These are phyloP conservation scores for Apiospora malaysiana DNA, from an alignment of 2,329 filamentous ascomycete species.

Conservation along the genomic window DNA sequence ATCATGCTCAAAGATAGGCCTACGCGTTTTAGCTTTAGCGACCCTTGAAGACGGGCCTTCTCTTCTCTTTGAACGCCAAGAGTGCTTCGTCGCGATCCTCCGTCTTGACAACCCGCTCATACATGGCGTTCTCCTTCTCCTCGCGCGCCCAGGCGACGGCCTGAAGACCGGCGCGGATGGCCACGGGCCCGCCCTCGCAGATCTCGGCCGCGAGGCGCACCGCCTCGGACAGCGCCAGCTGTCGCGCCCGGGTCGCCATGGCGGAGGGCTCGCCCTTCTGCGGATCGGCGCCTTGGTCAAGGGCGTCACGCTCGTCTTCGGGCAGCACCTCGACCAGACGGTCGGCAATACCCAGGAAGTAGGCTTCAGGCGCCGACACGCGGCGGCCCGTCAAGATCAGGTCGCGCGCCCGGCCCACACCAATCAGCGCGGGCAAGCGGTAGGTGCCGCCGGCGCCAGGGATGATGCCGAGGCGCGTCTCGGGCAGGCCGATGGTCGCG, in stretches of 20 bases:
- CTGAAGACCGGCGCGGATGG: conserved; percentile 77
- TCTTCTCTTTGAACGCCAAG: conserved; percentile 75
- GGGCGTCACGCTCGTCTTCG: conserved; percentile 55
- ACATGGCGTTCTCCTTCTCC: conserved; percentile 84
- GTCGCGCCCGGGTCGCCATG: conserved; percentile 64
- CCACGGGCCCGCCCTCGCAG: conserved; percentile 87
- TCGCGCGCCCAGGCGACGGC: conserved; percentile 78
- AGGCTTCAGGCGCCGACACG: conserved; percentile 82
- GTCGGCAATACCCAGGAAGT: conserved; percentile 89
- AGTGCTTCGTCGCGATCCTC: conserved; percentile 90
- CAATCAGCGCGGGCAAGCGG: conserved; percentile 82
- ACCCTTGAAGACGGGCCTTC: conserved; percentile 64
- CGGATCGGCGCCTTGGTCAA: conserved; percentile 43
- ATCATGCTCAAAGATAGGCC: background rate
- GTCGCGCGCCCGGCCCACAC: conserved; percentile 81
- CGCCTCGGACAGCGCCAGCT: conserved; percentile 75
- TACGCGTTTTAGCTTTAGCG: background rate
- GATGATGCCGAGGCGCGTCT: conserved; percentile 92
- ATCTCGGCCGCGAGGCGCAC: conserved; percentile 83
- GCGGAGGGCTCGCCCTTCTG: conserved; percentile 44
- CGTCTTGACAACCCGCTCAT: conserved; percentile 80
- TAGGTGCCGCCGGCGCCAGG: conserved; percentile 94
- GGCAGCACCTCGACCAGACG: conserved; percentile 81
- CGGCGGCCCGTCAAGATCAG: conserved; percentile 89
- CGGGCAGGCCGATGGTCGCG: conserved; percentile 81